Base-by-base conservation (phyloP, 2,329 filamentous ascomycete species). In the Teratosphaeria zuluensis region DNA sequence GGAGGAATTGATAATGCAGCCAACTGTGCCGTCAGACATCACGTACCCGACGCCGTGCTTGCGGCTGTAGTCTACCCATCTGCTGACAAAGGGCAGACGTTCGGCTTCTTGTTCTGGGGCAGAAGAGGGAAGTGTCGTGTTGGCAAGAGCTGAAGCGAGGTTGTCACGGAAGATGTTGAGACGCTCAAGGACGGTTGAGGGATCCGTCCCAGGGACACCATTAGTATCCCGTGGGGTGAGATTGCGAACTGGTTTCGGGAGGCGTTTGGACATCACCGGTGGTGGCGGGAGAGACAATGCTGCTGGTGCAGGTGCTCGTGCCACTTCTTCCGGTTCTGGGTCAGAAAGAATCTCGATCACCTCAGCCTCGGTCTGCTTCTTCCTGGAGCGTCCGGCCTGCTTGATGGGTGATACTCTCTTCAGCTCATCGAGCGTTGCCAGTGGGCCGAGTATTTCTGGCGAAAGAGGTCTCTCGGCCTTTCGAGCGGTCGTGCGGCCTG, bases 41-140 rank as follows among this genome's bases (percentile, higher is more conserved):
- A 92, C 90, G 68, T 92, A 94, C 38, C 89, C 89, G 16, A 94
- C 80, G 12, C 89, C 89, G 70, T 91, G 90, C 70, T 91, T 91
- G 73, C 91, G 90, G 60, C 88, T 90, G 72, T 94, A 94, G 70
- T 94, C 89, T 6, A 94, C 89, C 89, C 89, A 94, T 69, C 92
- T 90, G 11, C 69, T 85, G 75, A 69, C 87, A 80, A 69, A 86
- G 72, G 61, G 84, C 69, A 69, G 81, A 76, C 58, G 80, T 72
- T 62, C 79, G 73, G 59, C 80, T 76, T 73, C 83, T 64, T 70
- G 32, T 31, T 60, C 59, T 5, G 73, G 66, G 21, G 63, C 57
- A 54, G 58, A 55, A 51, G 61, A 58, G 38, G 63, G 84, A 67
- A 66, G 60, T 73, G 60, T 72, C 74, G 31, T 73, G 32, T 62